Base-by-base conservation (phyloP, 2,329 filamentous ascomycete species). In the Sclerotinia sclerotiorum region DNA sequence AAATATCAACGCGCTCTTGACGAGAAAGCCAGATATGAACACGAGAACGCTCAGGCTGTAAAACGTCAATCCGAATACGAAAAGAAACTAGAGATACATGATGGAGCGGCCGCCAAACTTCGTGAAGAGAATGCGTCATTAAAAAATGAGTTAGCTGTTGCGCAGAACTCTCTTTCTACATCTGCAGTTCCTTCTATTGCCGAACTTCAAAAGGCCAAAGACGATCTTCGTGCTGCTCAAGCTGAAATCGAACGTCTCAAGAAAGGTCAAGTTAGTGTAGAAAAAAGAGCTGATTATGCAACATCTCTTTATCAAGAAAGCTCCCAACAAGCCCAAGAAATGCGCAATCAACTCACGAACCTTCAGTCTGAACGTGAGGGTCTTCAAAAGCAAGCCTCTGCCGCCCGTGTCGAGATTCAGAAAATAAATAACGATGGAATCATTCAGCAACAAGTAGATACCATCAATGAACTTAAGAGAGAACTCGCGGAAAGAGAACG, bases 21-120 rank as follows among this genome's bases (percentile, higher is more conserved):
- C 68, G 85, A 88, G 29, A 83, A 84, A 46, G 79, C 83, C 52
- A 81, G 87, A 72, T 79, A 76, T 27, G 80, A 86, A 44, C 81
- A 81, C 62, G 77, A 80, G 51, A 75, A 72, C 5, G 79, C 79
- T 2, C 54, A 71, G 29, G 57, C 71, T 0, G 44, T 69, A 8
- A 57, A 49, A 19, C 68, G 69, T 24, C 71, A 72, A 55, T 48
- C 67, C 1, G 68, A 27, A 3, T 44, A 78, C 19, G 63, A 65
- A n/a, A 69, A 70, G 29, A 70, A 71, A 10, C 35, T 71, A 4
- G 75, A 76, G 29, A 57, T 49, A 3, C 72, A 72, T 49, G 68
- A 70, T 5, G 67, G 63, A 3, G 69, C 73, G 39, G 32, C 74
- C n/a, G 51, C 63, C 1, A 74, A 81, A 39, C 39, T 76, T 19